These are phyloP conservation scores for Grosmannia huntii DNA, from an alignment of 2,329 filamentous ascomycete species.

Conservation along the genomic window DNA sequence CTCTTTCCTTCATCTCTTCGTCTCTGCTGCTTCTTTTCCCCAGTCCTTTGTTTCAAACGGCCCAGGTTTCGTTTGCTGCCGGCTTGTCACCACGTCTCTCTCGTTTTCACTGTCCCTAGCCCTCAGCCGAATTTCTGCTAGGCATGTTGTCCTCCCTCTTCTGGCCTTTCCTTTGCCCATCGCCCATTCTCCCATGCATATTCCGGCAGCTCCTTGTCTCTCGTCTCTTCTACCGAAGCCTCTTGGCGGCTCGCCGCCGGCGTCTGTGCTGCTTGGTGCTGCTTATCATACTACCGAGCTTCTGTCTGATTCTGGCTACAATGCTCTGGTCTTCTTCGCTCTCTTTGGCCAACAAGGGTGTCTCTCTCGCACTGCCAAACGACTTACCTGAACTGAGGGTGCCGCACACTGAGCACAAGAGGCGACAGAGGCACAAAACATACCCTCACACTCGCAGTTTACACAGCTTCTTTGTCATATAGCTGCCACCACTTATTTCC, in stretches of 20 bases:
- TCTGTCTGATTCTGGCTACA: not conserved
- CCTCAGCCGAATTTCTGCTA: not conserved
- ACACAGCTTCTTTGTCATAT: not conserved
- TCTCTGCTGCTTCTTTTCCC: not conserved
- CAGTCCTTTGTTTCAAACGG: not conserved
- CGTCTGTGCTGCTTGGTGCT: not conserved
- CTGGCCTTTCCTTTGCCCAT: not conserved
- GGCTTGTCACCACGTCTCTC: not conserved
- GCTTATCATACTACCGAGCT: not conserved
- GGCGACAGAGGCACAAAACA: not conserved
- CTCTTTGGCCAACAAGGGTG: not conserved
- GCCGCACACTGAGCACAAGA: not conserved
- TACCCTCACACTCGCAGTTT: not conserved
- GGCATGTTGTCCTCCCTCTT: conserved; percentile 4
- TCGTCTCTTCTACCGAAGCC: not conserved
- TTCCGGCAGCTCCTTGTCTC: not conserved
- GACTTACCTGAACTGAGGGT: not conserved
- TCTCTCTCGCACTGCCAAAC: not conserved
- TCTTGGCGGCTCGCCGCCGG: not conserved
- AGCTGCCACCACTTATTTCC: not conserved
- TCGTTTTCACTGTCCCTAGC: not conserved
- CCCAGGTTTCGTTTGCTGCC: not conserved
- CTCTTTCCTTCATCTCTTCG: not conserved
- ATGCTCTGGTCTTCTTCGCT: not conserved
- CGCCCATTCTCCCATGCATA: not conserved